Evolutionary conservation across 192 early-diverging fungal genomes (phyloP), one percentile per base, ranked within the genome.

Genomic region (Coemansia sp.): DNA sequence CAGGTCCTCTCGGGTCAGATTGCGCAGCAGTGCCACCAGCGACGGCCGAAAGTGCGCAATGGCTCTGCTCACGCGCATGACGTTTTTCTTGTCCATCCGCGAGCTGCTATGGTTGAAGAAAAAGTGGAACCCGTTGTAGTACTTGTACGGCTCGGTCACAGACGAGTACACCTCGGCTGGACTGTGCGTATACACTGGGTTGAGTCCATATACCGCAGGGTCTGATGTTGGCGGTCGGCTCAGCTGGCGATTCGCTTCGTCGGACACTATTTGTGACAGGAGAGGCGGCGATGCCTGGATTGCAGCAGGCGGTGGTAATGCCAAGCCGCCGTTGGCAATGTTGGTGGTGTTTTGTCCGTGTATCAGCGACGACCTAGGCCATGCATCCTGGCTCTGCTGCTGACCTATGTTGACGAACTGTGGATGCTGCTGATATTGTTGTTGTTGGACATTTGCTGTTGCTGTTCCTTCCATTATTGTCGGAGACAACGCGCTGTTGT

Each of bases 91-190:
- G 68, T 86, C 86, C 93, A 98, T 94, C 62, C 92, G 92, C 54
- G 88, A 85, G 59, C 85, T 84, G 44, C 95, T 89, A 65, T 92
- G 88, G 27, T 85, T 82, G 56, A 98, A 87, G 40, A 95, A 82
- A 66, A 89, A 94, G 70, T 96, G 95, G 79, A 93, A 98, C 6
- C 95, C 95, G 68, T 92, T 92, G 13, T 88, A 86, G 84, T 98
- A 95, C 62, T 92, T 89, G 75, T 94, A 93, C 15, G 95, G 94
- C 61, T 88, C 84, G 30, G 82, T 81, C 14, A 95, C 91, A 50
- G 81, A 82, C 28, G 84, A 82, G 75, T 97, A 97, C 14, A 94
- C 91, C 61, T 86, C 87, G 50, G 65, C 72, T 6, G 79, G 68
- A 57, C 65, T 67, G 48, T 69, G 65, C 59, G 59, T 40, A 31